Percentiles rank a stretch among this genome's conserved stretches.
Evolutionary conservation across 441 rosid species (phyloP).

Genomic region (Jatropha multifida): DNA sequence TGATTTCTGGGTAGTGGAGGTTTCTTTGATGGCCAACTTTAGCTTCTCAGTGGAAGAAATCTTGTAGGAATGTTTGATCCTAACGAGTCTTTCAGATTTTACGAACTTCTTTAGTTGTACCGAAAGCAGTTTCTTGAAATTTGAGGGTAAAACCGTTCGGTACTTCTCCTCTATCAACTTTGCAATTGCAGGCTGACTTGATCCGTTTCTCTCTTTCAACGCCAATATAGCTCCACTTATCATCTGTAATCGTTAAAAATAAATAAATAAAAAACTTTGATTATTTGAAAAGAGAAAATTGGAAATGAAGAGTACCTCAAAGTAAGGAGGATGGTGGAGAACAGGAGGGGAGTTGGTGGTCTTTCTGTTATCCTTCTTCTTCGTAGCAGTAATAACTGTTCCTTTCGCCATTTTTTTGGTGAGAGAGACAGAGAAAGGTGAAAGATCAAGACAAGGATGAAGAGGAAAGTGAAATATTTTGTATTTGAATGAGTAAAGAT

Average conservation of each 20-base stretch:
- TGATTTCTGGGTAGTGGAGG: neutral
- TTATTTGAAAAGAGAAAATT: neutral
- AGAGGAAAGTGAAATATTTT: too few species aligned
- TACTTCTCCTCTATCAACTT: constrained; percentile 76
- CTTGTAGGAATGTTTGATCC: constrained; percentile 63
- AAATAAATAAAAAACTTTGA: neutral
- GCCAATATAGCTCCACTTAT: constrained; percentile 63
- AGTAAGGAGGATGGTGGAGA: constrained; percentile 16
- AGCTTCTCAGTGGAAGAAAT: constrained; percentile 32
- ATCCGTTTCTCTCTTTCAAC: constrained; percentile 74
- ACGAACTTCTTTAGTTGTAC: constrained; percentile 64
- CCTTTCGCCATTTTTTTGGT: constrained; percentile 20
- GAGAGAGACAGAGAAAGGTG: neutral
- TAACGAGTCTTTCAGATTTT: constrained; percentile 54
- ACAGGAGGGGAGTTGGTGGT: constrained; percentile 11
- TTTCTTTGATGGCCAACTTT: neutral
- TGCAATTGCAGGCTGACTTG: constrained; percentile 80
- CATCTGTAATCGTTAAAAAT: constrained; percentile 42
- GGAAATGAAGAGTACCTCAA: constrained; percentile 2
- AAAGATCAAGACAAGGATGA: neutral
- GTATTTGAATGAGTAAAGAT: neutral
- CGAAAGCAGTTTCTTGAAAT: constrained; percentile 61
- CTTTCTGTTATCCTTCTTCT: neutral
- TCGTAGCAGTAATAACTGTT: constrained; percentile 8
- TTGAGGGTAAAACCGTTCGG: constrained; percentile 46